These are phyloP conservation scores for Leccinum imitatum DNA, from an alignment of 768 basidiomycete genomes.

Conservation along the genomic window DNA sequence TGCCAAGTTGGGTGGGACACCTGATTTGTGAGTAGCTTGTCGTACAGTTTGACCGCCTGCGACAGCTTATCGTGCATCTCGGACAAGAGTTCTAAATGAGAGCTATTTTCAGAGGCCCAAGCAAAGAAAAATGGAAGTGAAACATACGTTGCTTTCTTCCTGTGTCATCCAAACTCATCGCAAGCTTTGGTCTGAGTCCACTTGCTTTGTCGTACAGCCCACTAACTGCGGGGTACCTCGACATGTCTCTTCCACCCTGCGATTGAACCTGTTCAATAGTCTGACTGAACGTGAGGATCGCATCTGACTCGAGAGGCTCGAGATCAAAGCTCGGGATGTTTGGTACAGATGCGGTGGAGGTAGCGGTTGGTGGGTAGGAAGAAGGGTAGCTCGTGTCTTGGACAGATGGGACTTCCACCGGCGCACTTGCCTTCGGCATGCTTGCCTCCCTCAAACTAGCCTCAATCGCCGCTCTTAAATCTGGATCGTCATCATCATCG, in stretches of 20 bases:
- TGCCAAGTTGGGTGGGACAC: slow-evolving; percentile 72
- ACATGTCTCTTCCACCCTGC: slow-evolving; percentile 74
- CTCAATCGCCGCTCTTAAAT: slow-evolving; percentile 91
- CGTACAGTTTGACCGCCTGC: slow-evolving; percentile 89
- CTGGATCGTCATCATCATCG: slow-evolving; percentile 87
- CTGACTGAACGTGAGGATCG: slow-evolving; percentile 88
- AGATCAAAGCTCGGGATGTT: slow-evolving; percentile 79
- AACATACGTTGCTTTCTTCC: slow-evolving; percentile 79
- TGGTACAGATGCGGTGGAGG: slow-evolving; percentile 40
- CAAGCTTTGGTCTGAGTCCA: slow-evolving; percentile 75
- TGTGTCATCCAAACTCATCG: slow-evolving; percentile 80
- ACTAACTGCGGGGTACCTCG: slow-evolving; percentile 79
- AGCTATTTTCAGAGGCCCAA: neutral
- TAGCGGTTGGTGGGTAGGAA: slow-evolving; percentile 43
- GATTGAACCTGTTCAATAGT: slow-evolving; percentile 82
- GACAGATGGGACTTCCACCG: slow-evolving; percentile 56
- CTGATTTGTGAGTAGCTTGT: slow-evolving; percentile 82
- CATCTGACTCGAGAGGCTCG: slow-evolving; percentile 76
- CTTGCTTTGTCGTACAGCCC: slow-evolving; percentile 85
- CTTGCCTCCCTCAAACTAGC: slow-evolving; percentile 87
- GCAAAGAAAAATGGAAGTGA: slow-evolving; percentile 9
- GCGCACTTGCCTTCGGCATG: slow-evolving; percentile 78
- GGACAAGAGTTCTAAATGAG: slow-evolving; percentile 65
- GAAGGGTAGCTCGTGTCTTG: slow-evolving; percentile 50
- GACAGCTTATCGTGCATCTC: slow-evolving; percentile 97